Conservation (phyloP, 1,284 basidiomycete genomes). For the Ceratobasidium sp. region DNA sequence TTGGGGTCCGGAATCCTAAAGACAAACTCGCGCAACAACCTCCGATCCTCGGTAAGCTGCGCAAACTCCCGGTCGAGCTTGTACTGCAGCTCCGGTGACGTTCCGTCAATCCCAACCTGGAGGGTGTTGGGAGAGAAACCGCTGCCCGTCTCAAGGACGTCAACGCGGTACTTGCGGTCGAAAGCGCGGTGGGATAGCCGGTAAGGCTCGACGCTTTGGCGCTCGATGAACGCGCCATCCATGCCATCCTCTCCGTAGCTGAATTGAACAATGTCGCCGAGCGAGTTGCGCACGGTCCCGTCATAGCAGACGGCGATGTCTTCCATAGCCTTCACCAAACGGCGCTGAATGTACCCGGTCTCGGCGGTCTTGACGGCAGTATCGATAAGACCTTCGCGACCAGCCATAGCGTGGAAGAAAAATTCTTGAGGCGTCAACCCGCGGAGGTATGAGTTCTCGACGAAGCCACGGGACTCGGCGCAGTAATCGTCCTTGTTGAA, state of each 20-base stretch:
- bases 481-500: conserved; percentile 88
- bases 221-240: conserved; percentile 98
- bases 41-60: conserved; percentile 83
- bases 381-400: conserved; percentile 98
- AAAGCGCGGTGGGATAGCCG: conserved; percentile 87
- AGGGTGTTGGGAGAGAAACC: conserved; percentile 86
- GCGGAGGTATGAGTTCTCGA: conserved; percentile 99
- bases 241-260: conserved; percentile 99
- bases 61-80: conserved; percentile 91
- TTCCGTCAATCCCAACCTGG: conserved; percentile 95
- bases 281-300: conserved; percentile 96
- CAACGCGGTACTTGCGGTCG: conserved; percentile 91
- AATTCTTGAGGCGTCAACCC: conserved; percentile 98
- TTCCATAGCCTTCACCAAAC: conserved; percentile 97
- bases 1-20: conserved; percentile 84
- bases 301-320: conserved; percentile 99
- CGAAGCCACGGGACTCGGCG: conserved; percentile 98
- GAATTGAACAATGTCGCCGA: conserved; percentile 96
- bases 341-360: conserved; percentile 98
- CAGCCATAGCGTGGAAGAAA: conserved; percentile 99
- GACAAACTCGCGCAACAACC: conserved; percentile 82
- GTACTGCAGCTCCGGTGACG: conserved; percentile 88
- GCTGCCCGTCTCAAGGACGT: conserved; percentile 72
- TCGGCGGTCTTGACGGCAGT: conserved; percentile 99
- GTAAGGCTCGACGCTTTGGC: conserved; percentile 92